Evolutionary conservation across 768 basidiomycete species (phyloP), one percentile per base, ranked within the genome.

Genomic region (Crepidotus variabilis): DNA sequence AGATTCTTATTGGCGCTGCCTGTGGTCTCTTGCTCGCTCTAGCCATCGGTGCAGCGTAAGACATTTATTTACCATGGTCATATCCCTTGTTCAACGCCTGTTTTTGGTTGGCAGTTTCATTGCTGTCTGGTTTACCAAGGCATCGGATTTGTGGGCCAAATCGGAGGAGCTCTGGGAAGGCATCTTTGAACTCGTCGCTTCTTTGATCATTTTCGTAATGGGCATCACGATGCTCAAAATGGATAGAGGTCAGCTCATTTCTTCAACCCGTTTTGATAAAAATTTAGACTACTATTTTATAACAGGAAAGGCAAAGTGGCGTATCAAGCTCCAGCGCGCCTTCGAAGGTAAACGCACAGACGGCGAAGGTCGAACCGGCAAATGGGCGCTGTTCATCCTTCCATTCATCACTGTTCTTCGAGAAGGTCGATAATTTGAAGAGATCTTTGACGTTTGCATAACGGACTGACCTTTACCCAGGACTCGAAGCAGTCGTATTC

Each of bases 121-220:
- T 59, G 93, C 90, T 6, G 82, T 97, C 43, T 98, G 94, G 89
- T 98, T 96, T 74, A 98, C 94, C 28, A 84, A 90, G 65, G 88
- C 95, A 0, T 78, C 80, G 20, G 76, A 97, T 69, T 79, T 98
- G 16, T 98, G 92, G 90, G 68, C 79, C 39, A 85, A 84, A 65
- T 83, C 92, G 6, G 96, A 98, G 72, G 80, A 85, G 54, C 72
- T 95, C 56, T 98, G 96, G 96, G 96, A 98, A 79, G 96, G 85
- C 23, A 78, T 84, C 57, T 92, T 90, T 65, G 74, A 84, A 60
- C 71, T 91, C 55, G 77, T 92, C 53, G 89, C 89, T 0, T 69
- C 84, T 10, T 55, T 92, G 63, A 84, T 97, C 81, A 94, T 97
- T 65, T 92, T 94, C 69, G 77, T 88, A 67, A 96, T 98, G 93